Base-by-base conservation (phyloP, 2,329 filamentous ascomycete genomes). In the Cylindrodendrum hubeiense region DNA sequence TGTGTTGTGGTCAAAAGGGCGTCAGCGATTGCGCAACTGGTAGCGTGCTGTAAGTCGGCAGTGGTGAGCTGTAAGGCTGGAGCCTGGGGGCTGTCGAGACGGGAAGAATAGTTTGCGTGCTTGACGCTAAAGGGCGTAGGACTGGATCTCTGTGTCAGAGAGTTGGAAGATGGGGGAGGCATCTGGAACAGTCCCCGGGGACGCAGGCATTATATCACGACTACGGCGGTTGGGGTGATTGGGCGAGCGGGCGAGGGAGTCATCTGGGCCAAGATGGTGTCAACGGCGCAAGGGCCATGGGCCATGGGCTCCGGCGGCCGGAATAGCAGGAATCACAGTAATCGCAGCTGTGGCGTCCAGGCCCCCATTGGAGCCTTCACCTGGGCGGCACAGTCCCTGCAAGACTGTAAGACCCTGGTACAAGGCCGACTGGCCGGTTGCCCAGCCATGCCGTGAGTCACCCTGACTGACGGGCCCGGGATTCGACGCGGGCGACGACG, bases 181-280 rank as follows among this genome's bases (percentile, higher is more conserved):
- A 51, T 61, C 72, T 73, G 52, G 72, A 74, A 72, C 63, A 54
- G 49, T 60, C 63, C 50, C 30, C 57, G 57, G 57, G 39, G 61
- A 53, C 50, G 64, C 61, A 61, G 33, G 60, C 43, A 68, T 73
- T 74, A 71, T 72, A 65, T 74, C 66, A 67, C 50, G 56, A 41
- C 49, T 37, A 28, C 43, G 55, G 24, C 49, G 26, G 24, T 33
- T 33, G 17, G 43, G 52, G 43, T 70, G 64, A 72, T 72, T 73
- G 69, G 72, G 21, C 19, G 41, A 44, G 49, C 41, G 26, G 49
- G 53, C 54, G 63, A 68, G 58, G 65, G 72, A 74, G 72, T 74
- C 72, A 74, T 74, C 67, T 67, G 71, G 60, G 26, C 68, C 33
- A 67, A 37, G 59, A 72, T 71, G 64, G 70, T 69, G 71, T 63